These are phyloP conservation scores for Pseudogymnoascus sp. DNA, from an alignment of 2,329 filamentous ascomycete species.

Conservation along the genomic window DNA sequence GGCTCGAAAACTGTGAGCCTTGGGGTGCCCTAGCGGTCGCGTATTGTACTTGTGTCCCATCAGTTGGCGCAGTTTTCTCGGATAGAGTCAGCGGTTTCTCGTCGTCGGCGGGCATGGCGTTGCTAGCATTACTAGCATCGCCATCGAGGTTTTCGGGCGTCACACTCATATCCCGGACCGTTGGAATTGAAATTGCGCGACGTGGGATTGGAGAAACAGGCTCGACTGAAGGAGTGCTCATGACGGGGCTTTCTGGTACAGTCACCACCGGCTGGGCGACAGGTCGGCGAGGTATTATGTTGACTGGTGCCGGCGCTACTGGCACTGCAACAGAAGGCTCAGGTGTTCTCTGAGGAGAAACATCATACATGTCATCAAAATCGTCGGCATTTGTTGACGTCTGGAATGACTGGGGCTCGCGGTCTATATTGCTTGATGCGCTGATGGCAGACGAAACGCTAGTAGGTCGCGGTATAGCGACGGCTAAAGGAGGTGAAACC, in stretches of 20 bases:
- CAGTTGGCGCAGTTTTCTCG: not conserved
- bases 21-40: not conserved
- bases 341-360: slow-evolving; percentile 27
- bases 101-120: not conserved
- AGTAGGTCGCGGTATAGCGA: not conserved
- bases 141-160: not conserved
- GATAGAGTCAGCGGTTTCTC: not conserved
- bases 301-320: not conserved
- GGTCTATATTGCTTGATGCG: not conserved
- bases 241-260: not conserved
- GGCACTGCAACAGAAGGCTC: slow-evolving; percentile 13
- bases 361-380: slow-evolving; percentile 28
- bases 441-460: slow-evolving; percentile 4
- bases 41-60: not conserved
- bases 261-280: not conserved
- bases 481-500: not conserved
- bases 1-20: not conserved
- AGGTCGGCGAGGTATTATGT: slow-evolving; percentile 9
- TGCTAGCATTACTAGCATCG: not conserved
- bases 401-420: not conserved
- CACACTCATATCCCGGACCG: not conserved
- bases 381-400: slow-evolving; percentile 12
- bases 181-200: not conserved
- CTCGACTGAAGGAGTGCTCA: not conserved
- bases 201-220: slow-evolving; percentile 2